Base-by-base conservation (phyloP, 176 grass and related monocot genomes). In the Triticum turgidum region DNA sequence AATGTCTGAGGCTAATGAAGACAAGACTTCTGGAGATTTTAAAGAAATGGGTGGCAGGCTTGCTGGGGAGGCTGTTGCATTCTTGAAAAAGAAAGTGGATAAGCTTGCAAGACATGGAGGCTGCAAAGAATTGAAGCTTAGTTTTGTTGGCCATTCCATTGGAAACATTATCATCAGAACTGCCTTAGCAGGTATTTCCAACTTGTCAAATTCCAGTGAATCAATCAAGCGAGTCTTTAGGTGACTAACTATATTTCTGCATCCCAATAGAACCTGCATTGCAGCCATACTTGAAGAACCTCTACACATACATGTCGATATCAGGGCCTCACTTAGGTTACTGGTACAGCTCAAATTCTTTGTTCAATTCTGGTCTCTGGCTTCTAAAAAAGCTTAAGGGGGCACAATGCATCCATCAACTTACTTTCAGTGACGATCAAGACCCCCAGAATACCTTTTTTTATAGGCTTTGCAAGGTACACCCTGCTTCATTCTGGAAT, bases 361-460 rank as follows among this genome's bases (percentile, higher is more conserved):
- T 98, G 61, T 98, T 98, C 82, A 98, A 96, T 87, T 98, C 96
- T 92, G 96, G 96, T 44, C 86, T 98, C 4, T 98, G 96, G 96
- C 84, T 98, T 58, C 88, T 98, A 11, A 98, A 94, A 87, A 98
- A 96, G 80, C 87, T 98, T 41, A 96, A 98, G 80, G 94, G 94
- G 86, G 85, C 92, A 20, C 96, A 92, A 65, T 95, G 91, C 88
- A 98, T 98, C 69, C 91, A 98, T 91, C 96, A 98, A 72, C 93
- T 98, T 73, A 98, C 96, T 71, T 94, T 94, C 73, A 98, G 89
- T 38, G 96, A 98, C 69, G 91, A 96, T 39, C 80, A 88, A 86
- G 90, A 98, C 77, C 96, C 91, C 61, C 91, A 93, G 51, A 96
- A 98, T 88, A 92, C 96, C 10, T 98, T 91, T 72, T 96, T 98